phyloP scores from a whole-genome alignment of 2,329 filamentous ascomycete species.

The Didymosphaeria variabile region DNA sequence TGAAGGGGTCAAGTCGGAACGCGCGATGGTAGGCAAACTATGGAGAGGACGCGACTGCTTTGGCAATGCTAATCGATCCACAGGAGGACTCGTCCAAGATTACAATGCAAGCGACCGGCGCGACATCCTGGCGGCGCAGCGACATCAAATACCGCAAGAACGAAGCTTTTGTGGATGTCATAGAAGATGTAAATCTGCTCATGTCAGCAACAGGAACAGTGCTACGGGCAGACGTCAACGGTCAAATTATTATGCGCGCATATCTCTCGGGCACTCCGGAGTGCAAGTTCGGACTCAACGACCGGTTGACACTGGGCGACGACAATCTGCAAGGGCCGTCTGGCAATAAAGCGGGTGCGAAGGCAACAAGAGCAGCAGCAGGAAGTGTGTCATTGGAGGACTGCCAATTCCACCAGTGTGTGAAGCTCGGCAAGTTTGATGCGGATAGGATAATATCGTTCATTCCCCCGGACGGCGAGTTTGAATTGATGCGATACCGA shows the following conservation, averaged over 20 bases:
- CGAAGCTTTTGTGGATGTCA: slow-evolving; percentile 98
- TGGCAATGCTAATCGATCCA: slow-evolving; percentile 25
- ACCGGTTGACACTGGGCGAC: slow-evolving; percentile 86
- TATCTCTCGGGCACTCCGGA: slow-evolving; percentile 96
- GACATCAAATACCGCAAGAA: slow-evolving; percentile 99
- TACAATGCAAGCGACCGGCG: slow-evolving; percentile 98
- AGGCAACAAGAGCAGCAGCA: slow-evolving; percentile 93
- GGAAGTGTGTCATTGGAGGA: slow-evolving; percentile 96
- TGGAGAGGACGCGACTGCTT: neutral
- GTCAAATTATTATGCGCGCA: slow-evolving; percentile 98
- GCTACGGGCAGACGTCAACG: slow-evolving; percentile 92
- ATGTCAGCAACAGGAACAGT: slow-evolving; percentile 99
- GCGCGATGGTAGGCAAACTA: slow-evolving; percentile 62
- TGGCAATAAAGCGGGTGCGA: slow-evolving; percentile 82
- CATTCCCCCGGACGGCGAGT: slow-evolving; percentile 95
- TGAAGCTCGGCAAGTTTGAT: slow-evolving; percentile 96
- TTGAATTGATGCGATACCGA: slow-evolving; percentile 98
- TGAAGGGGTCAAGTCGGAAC: slow-evolving; percentile 94
- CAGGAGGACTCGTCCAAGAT: slow-evolving; percentile 93
- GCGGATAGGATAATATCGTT: slow-evolving; percentile 97
- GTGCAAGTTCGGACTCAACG: slow-evolving; percentile 98
- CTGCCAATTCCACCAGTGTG: slow-evolving; percentile 98
- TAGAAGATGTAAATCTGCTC: slow-evolving; percentile 97
- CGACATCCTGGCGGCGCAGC: slow-evolving; percentile 93
- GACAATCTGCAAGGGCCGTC: slow-evolving; percentile 66